Percentiles rank a stretch among this genome's conserved stretches.
These are phyloP conservation scores for bread wheat (Triticum aestivum) DNA, from an alignment of 176 grass and related monocot species.

Conservation along the genomic window DNA sequence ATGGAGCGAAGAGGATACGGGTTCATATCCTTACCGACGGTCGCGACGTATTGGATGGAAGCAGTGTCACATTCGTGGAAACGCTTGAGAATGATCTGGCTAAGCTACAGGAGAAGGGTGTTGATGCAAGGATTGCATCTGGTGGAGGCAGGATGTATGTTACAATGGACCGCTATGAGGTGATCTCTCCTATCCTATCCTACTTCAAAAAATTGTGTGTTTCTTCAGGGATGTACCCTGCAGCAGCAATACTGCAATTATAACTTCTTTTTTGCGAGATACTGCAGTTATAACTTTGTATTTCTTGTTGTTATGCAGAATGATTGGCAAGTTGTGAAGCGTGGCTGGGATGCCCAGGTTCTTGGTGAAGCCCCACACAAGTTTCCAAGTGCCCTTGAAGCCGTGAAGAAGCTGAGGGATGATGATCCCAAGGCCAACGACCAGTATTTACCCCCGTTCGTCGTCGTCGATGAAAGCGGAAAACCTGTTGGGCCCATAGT, in stretches of 20 bases:
- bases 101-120: constrained; percentile 56
- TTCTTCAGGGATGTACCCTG: no score
- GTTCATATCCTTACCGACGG: constrained; percentile 90
- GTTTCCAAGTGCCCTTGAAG: constrained; percentile 63
- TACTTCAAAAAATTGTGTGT: background rate
- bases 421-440: constrained; percentile 57
- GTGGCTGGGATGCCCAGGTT: constrained; percentile 93
- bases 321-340: constrained; percentile 91
- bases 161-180: constrained; percentile 97
- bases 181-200: background rate
- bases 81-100: constrained; percentile 74
- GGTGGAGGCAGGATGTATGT: constrained; percentile 98
- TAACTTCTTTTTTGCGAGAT: no score
- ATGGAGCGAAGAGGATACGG: constrained; percentile 78
- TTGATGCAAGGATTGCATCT: constrained; percentile 81
- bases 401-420: constrained; percentile 73
- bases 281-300: background rate
- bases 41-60: constrained; percentile 83
- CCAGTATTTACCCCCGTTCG: constrained; percentile 85
- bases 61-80: constrained; percentile 84
- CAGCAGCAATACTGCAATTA: background rate
- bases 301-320: constrained; percentile 45
- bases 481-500: constrained; percentile 61
- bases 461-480: constrained; percentile 66
- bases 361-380: constrained; percentile 85